These are phyloP conservation scores for Xylaria sp. DNA, from an alignment of 2,329 filamentous ascomycete species.

Conservation along the genomic window DNA sequence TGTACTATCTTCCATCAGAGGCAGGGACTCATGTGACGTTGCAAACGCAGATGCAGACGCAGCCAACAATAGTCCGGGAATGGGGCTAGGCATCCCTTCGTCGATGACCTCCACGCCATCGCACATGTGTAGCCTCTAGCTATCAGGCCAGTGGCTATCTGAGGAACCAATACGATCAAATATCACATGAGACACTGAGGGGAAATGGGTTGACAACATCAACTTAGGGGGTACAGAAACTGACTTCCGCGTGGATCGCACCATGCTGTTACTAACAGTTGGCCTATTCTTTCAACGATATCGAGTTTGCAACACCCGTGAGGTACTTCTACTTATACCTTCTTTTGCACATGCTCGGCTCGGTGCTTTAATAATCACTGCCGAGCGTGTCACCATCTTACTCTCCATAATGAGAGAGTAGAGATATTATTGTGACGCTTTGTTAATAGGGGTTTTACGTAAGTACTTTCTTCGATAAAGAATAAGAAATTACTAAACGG, in stretches of 20 bases:
- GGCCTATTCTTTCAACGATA: too few species aligned
- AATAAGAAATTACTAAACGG: too few species aligned
- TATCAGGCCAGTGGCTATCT: not conserved
- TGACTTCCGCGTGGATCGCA: not conserved
- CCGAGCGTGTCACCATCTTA: too few species aligned
- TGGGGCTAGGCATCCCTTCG: not conserved
- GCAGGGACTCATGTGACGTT: slow-evolving; percentile 6
- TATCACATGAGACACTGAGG: not conserved
- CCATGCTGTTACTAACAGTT: not conserved
- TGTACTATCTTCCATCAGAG: not conserved
- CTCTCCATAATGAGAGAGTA: too few species aligned
- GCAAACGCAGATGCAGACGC: not conserved
- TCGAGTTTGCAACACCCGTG: too few species aligned
- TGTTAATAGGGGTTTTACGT: too few species aligned
- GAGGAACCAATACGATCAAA: not conserved
- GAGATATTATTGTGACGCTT: too few species aligned
- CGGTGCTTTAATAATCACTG: too few species aligned
- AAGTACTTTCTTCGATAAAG: too few species aligned
- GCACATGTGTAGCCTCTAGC: not conserved
- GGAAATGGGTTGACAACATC: not conserved
- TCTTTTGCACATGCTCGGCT: too few species aligned
- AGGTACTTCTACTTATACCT: too few species aligned
- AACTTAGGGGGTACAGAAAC: not conserved
- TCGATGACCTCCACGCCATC: not conserved
- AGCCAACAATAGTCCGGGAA: not conserved